Evolutionary conservation across 257 asterid species (phyloP), one percentile per base, ranked within the genome.

Genomic region (Asclepias syriaca): DNA sequence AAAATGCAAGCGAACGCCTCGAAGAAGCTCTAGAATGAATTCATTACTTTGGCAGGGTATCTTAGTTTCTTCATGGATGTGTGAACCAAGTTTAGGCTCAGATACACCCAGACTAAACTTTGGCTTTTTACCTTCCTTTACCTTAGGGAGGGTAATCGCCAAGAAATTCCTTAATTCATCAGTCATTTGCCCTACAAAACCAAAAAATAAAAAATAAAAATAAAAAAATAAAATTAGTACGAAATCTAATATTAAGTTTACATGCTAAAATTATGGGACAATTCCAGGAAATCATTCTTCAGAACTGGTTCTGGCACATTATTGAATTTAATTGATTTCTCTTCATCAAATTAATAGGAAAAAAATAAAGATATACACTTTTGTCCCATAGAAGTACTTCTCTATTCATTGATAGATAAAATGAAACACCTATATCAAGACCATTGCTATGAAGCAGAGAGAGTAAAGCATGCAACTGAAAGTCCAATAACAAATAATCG

Each of bases 71-170:
- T 94, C 99, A 19, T 48, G 76, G 64, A 94, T 86, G 71, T 94
- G 95, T 0, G 97, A 91, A 3, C 96, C 99, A 27, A 94, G 91
- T 82, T 91, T 94, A 18, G 99, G 95, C 79, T 94, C 99, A 22
- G 95, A 77, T 70, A 94, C 71, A 40, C 98, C 98, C 79, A 94
- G 73, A 64, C 84, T 91, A 85, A 83, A 91, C 81, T 89, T 89
- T 43, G 91, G 75, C 83, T 91, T 91, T 91, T 89, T 93, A 18
- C 96, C 92, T 46, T 89, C 96, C 84, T 88, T 91, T 60, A 88
- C 89, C 80, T 85, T 94, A 1, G 99, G 99, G 22, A 94, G 87
- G 48, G 76, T 78, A 13, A 84, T 84, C 87, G 86, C 98, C 90
- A 93, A 73, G 69, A 90, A 89, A 79, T 83, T 88, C 83, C 94